Conservation (phyloP, 2,329 filamentous ascomycete species). For the Colletotrichum sp. region DNA sequence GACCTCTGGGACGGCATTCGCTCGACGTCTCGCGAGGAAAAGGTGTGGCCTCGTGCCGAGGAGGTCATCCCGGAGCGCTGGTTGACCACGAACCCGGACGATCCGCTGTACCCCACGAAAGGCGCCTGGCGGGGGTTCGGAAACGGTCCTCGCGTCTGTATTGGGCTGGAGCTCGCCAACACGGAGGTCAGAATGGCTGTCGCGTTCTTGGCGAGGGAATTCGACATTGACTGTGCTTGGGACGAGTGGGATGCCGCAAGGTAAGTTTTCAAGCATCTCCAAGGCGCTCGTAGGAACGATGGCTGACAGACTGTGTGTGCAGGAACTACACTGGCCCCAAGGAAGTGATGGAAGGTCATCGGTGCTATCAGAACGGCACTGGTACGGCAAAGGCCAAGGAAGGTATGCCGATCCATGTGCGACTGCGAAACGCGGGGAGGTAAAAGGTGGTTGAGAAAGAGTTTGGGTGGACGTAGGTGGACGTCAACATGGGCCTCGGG, state of each 20-base stretch:
- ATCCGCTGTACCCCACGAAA: constrained; percentile 19
- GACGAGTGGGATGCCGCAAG: constrained; percentile 37
- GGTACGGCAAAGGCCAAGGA: constrained; percentile 40
- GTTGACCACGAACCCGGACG: constrained; percentile 26
- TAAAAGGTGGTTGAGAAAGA: background rate
- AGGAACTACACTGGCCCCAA: constrained; percentile 27
- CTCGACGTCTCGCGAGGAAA: constrained; percentile 29
- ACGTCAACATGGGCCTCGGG: background rate
- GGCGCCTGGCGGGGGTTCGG: constrained; percentile 59
- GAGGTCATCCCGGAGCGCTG: constrained; percentile 50
- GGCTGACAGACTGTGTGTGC: background rate
- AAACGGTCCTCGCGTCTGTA: constrained; percentile 56
- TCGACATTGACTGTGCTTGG: constrained; percentile 54
- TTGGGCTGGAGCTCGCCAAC: constrained; percentile 61
- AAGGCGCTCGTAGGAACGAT: background rate
- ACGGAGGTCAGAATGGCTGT: constrained; percentile 56
- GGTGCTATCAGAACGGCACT: constrained; percentile 32
- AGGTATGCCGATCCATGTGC: constrained; percentile 41
- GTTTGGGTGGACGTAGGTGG: background rate
- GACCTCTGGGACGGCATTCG: constrained; percentile 15
- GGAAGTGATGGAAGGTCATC: constrained; percentile 31
- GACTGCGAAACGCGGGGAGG: constrained; percentile 9
- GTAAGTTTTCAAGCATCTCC: constrained; percentile 23
- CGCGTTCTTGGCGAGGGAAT: constrained; percentile 51
- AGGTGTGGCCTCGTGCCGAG: constrained; percentile 40